Evolutionary conservation across 2,329 filamentous ascomycete genomes (phyloP), one percentile per base, ranked within the genome.

Genomic region (Aureobasidium sp.): DNA sequence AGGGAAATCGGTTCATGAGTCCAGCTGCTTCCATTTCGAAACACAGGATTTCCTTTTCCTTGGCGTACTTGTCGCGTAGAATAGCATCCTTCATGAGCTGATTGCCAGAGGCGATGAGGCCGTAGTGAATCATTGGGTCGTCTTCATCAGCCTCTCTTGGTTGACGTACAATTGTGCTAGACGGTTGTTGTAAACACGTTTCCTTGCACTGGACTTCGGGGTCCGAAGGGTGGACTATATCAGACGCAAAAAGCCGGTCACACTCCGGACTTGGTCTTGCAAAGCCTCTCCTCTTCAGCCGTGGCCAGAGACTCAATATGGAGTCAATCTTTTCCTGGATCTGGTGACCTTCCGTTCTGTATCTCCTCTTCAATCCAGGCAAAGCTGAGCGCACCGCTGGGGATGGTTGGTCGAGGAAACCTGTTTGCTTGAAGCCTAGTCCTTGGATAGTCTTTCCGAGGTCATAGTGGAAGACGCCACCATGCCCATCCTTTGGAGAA

Each of bases 61-160:
- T 53, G 3, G 34, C 30, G 12, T 50, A 16, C 14, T 7, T 21
- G 21, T 56, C 55, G 24, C 55, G 44, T 8, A n/a, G 24, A 11
- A 1, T 11, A 2, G 35, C 55, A 29, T 56, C 44, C 19, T 51
- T 56, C 3, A 56, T 32, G 2, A 56, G 19, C 6, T 12, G 62
- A 45, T 74, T 65, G 11, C 66, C 70, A 0, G 70, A 73, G 3
- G 64, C 72, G 2, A 74, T 64, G 0, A 56, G 47, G 0, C 72
- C 72, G 27, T 74, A 59, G 47, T 71, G 67, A 0, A 74, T 55
- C 0, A 7, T 54, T 34, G 66, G 65, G 5, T 38, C 14, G 4
- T 45, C 29, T 10, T 25, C 24, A 11, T 3, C 37, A 24, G 22
- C 21, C 7, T 11, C 27, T 8, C 27, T 6, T 29, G 7, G 27